Evolutionary conservation across 768 basidiomycete genomes (phyloP), one percentile per base, ranked within the genome.

Genomic region (Psilocybe azurescens): DNA sequence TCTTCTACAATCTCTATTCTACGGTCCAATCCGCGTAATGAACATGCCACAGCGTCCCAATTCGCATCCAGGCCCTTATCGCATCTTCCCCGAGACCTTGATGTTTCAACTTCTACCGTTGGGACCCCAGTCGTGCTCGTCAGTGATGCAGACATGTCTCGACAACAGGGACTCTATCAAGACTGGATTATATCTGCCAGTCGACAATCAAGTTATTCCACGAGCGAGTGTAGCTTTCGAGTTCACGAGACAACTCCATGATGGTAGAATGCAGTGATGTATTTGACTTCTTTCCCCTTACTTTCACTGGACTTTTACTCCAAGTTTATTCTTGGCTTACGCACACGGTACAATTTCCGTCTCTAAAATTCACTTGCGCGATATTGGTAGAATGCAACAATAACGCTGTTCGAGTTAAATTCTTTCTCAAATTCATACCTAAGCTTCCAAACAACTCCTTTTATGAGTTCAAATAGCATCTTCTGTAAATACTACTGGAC

Each of bases 81-180:
- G 20, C 52, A 52, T 32, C 62, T 30, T 59, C 58, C 53, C 13
- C 53, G 44, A 28, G 64, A 69, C 9, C 59, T 62, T 51, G 69
- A 72, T 20, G 71, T 74, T 56, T 74, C 74, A 14, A 68, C 72
- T 24, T 75, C 74, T 14, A 70, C 70, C 28, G 64, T 72, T 16
- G 72, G 61, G 20, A 74, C 75, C 16, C 76, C 75, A 13, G 48
- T 72, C 53, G 73, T 74, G 11, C 64, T 69, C 8, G 68, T 72
- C 54, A 67, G 66, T 36, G 69, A 67, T 30, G 65, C 67, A 2
- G 65, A 74, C 33, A 70, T 63, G 38, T 63, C 67, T 13, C 66
- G 64, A 32, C 59, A 67, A 38, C 66, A 70, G 56, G 67, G 67
- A 13, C 72, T 73, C 58, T 72, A 69, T 20, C 65, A 68, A 36